Evolutionary conservation across 75 land plant genomes (phyloP).

Genomic region (Larix kaempferi): DNA sequence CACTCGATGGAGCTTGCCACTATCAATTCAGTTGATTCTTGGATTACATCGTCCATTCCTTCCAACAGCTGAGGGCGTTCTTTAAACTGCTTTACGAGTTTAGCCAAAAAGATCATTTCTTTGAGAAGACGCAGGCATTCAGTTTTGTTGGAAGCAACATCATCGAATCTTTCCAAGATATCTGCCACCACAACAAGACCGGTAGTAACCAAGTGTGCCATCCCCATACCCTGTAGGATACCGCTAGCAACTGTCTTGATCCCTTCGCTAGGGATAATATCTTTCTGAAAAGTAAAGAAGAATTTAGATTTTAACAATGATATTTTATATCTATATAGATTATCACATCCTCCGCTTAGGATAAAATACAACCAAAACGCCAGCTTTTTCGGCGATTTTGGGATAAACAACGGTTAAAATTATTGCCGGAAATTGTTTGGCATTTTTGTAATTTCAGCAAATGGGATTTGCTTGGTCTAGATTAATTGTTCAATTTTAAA

Average conservation of each 20-base stretch:
- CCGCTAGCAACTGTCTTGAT: background rate
- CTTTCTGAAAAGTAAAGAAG: too few relatives aligned
- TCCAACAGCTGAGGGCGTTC: background rate
- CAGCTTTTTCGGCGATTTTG: too few relatives aligned
- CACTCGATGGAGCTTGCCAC: background rate
- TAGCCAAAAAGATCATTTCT: background rate
- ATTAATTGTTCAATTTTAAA: too few relatives aligned
- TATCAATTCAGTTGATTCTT: background rate
- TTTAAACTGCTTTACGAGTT: background rate
- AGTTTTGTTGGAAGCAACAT: background rate
- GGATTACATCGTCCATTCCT: background rate
- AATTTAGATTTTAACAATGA: too few relatives aligned
- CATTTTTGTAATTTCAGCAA: too few relatives aligned
- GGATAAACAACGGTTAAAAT: too few relatives aligned
- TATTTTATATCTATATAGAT: too few relatives aligned
- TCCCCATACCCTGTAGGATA: background rate
- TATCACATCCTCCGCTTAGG: too few relatives aligned
- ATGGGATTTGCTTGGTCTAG: too few relatives aligned
- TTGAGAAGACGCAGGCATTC: background rate
- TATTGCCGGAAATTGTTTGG: too few relatives aligned
- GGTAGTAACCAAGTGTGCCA: too few relatives aligned
- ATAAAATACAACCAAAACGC: too few relatives aligned
- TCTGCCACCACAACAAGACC: background rate
- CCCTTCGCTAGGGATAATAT: background rate
- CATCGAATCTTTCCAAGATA: background rate